phyloP scores from a whole-genome alignment of 441 rosid genomes.

The Kokia cookei region DNA sequence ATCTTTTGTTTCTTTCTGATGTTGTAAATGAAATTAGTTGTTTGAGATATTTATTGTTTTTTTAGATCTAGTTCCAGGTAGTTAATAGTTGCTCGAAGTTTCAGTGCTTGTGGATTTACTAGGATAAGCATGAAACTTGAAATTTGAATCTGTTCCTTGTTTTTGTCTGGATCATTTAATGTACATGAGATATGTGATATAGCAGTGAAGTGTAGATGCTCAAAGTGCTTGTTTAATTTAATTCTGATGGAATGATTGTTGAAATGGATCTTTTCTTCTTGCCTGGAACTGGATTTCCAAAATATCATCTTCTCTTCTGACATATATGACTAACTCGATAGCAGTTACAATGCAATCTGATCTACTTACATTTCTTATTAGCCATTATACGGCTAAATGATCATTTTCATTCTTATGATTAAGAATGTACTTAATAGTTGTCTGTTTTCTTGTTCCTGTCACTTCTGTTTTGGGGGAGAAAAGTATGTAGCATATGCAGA shows the following conservation, averaged over 20 bases:
- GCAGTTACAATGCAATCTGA: background rate
- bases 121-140: background rate
- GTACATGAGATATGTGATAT: background rate
- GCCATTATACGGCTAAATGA: background rate
- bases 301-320: background rate
- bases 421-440: constrained; percentile 1
- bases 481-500: constrained; percentile 99
- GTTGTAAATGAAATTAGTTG: background rate
- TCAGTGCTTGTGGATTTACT: background rate
- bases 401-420: constrained; percentile 9
- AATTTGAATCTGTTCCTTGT: constrained; percentile 2
- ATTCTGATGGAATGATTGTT: background rate
- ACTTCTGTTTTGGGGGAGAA: constrained; percentile 17
- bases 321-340: background rate
- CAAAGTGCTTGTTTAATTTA: background rate
- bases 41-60: background rate
- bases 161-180: background rate
- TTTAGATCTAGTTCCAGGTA: background rate
- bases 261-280: background rate
- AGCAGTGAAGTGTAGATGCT: background rate
- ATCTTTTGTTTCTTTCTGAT: background rate
- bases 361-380: background rate
- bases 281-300: background rate
- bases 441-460: constrained; percentile 15
- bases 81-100: background rate